A percentile compares a stretch with the other conserved stretches of the same genome.
Evolutionary conservation across 345 rosid genomes (phyloP).

Genomic region (Ceriops decandra): DNA sequence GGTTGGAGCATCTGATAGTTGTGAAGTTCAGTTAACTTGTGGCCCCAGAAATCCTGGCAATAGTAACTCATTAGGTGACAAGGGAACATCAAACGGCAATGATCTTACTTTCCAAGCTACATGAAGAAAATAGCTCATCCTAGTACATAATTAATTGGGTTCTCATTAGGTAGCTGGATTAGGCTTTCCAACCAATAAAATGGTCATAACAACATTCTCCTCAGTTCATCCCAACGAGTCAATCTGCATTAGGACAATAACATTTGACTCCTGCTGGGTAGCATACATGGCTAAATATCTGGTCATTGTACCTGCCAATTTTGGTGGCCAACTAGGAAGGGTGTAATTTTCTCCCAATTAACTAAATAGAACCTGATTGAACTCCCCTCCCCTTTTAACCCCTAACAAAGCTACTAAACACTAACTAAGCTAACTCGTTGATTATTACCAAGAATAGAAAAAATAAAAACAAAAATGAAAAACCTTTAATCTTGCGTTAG

Average conservation of each 20-base stretch:
- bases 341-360: background rate
- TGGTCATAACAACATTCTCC: conserved; percentile 6
- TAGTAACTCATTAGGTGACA: conserved; percentile 9
- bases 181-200: conserved; percentile 8
- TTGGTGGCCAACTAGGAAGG: background rate
- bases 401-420: too few species aligned
- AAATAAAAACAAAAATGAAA: too few species aligned
- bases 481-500: too few species aligned
- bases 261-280: background rate
- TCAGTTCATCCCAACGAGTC: background rate
- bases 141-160: background rate
- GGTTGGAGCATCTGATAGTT: conserved; percentile 30
- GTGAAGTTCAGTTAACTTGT: conserved; percentile 34
- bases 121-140: conserved; percentile 3
- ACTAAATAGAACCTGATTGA: too few species aligned
- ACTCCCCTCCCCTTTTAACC: too few species aligned
- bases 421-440: too few species aligned
- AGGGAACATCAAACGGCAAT: conserved; percentile 6
- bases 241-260: background rate
- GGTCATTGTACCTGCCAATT: background rate
- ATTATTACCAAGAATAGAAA: too few species aligned
- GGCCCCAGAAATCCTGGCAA: conserved; percentile 12
- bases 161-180: conserved; percentile 2
- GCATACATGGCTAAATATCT: too few species aligned
- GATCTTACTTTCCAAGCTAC: background rate